phyloP scores from a whole-genome alignment of 495 filamentous ascomycete genomes.

The Hypoxylon trugodes region DNA sequence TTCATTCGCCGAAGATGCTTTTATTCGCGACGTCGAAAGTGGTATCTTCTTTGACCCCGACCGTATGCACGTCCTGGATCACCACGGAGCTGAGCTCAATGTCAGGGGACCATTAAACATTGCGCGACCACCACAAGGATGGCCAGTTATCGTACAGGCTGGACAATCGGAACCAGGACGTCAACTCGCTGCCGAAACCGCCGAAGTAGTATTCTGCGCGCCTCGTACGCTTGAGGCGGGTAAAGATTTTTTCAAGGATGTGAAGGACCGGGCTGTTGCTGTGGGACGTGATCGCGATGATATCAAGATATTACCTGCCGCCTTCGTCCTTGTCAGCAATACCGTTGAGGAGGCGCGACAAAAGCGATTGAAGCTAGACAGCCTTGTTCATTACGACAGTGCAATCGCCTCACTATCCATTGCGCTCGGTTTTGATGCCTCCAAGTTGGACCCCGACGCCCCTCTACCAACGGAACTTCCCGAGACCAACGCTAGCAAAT shows the following conservation, averaged over 20 bases:
- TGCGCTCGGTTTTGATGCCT: conserved; percentile 56
- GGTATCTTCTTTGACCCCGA: conserved; percentile 59
- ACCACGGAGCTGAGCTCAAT: conserved; percentile 58
- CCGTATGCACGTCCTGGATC: conserved; percentile 59
- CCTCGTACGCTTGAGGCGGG: conserved; percentile 50
- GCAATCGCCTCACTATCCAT: conserved; percentile 63
- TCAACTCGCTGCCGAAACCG: conserved; percentile 63
- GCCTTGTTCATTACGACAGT: conserved; percentile 64
- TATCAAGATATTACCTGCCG: conserved; percentile 63
- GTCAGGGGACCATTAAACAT: conserved; percentile 61
- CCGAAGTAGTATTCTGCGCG: conserved; percentile 61
- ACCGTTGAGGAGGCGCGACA: conserved; percentile 58
- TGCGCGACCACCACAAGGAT: conserved; percentile 61
- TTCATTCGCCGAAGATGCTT: conserved; percentile 64
- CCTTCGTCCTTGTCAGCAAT: conserved; percentile 53
- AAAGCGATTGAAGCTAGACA: conserved; percentile 61
- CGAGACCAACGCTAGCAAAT: conserved; percentile 64
- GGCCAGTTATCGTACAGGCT: conserved; percentile 65
- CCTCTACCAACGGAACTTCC: conserved; percentile 58
- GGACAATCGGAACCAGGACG: conserved; percentile 63
- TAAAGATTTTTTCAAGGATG: conserved; percentile 62
- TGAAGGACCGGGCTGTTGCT: conserved; percentile 56
- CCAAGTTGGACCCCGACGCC: conserved; percentile 57
- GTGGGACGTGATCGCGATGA: conserved; percentile 54
- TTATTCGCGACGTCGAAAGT: conserved; percentile 56